Evolutionary conservation across 2,329 filamentous ascomycete genomes (phyloP).

Genomic region (Pseudogymnoascus verrucosus): DNA sequence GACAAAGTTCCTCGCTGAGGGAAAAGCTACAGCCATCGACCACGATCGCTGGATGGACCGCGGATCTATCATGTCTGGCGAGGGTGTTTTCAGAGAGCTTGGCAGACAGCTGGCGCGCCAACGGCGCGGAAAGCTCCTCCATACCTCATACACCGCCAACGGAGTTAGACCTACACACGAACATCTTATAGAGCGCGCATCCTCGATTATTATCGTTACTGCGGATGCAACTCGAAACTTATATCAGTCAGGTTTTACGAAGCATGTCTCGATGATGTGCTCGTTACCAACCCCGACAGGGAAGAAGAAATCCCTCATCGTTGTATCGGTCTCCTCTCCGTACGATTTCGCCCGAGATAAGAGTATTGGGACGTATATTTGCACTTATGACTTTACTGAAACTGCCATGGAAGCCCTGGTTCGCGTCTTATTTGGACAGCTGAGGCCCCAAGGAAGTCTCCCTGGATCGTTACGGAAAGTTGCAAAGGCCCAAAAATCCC

Average conservation of each 20-base stretch:
- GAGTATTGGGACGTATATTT: slow-evolving; percentile 83
- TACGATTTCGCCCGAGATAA: slow-evolving; percentile 96
- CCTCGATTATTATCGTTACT: slow-evolving; percentile 81
- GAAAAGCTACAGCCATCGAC: slow-evolving; percentile 32
- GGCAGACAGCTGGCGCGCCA: slow-evolving; percentile 81
- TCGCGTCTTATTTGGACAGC: slow-evolving; percentile 74
- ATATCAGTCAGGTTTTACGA: slow-evolving; percentile 91
- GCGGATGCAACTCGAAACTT: slow-evolving; percentile 90
- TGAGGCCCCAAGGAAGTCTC: slow-evolving; percentile 49
- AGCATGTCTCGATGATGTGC: slow-evolving; percentile 94
- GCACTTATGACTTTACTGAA: slow-evolving; percentile 94
- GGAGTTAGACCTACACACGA: slow-evolving; percentile 89
- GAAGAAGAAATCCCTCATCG: slow-evolving; percentile 81
- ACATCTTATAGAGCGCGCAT: slow-evolving; percentile 80
- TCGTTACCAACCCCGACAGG: slow-evolving; percentile 69
- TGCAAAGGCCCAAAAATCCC: slow-evolving; percentile 79
- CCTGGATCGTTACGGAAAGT: slow-evolving; percentile 76
- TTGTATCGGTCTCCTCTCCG: slow-evolving; percentile 87
- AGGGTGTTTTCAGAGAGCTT: slow-evolving; percentile 84
- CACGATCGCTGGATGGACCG: slow-evolving; percentile 52
- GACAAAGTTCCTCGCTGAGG: slow-evolving; percentile 57
- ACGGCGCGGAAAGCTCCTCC: slow-evolving; percentile 75
- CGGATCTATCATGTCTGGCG: slow-evolving; percentile 73
- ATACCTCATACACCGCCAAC: slow-evolving; percentile 93
- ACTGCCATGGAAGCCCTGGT: slow-evolving; percentile 80